Percentiles rank a stretch among this genome's conserved stretches.
Evolutionary conservation across 805 yeast species (phyloP).

Genomic region (Nakazawaea populi): DNA sequence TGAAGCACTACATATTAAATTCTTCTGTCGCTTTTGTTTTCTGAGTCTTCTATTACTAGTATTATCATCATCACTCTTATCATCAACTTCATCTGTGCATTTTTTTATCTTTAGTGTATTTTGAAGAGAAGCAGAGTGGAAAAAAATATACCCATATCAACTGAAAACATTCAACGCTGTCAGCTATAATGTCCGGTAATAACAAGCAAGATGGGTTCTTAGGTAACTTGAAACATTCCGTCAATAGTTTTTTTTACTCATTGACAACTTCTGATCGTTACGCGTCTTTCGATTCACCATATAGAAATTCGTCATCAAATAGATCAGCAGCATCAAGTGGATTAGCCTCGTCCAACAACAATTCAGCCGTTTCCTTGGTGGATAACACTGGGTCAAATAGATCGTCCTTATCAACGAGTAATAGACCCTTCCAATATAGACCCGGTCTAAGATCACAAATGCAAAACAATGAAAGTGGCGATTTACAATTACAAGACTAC

Average conservation of each 20-base stretch:
- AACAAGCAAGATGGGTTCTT: constrained; percentile 16
- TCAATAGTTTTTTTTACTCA: constrained; percentile 32
- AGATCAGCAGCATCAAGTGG: constrained; percentile 5
- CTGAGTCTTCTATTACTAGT: no score
- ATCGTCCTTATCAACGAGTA: constrained; percentile 30
- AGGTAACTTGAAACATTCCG: constrained; percentile 25
- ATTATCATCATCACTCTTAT: no score
- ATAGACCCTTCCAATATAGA: constrained; percentile 36
- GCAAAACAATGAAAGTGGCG: constrained; percentile 42
- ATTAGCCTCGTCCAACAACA: constrained; percentile 30
- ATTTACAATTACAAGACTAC: constrained; percentile 44
- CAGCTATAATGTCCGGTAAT: not conserved
- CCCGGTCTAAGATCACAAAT: constrained; percentile 32
- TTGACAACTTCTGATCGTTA: constrained; percentile 56
- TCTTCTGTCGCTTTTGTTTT: no score
- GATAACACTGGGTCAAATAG: constrained; percentile 32
- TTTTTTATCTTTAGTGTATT: no score
- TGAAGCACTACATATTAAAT: no score
- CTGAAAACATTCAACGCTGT: no score
- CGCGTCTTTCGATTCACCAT: constrained; percentile 43
- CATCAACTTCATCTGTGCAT: no score
- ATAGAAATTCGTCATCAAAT: constrained; percentile 18
- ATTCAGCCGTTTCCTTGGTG: constrained; percentile 30
- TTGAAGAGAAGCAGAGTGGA: no score
- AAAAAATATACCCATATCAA: no score